These are phyloP conservation scores for Myxozyma monticola DNA, from an alignment of 805 yeast genomes.

Conservation along the genomic window DNA sequence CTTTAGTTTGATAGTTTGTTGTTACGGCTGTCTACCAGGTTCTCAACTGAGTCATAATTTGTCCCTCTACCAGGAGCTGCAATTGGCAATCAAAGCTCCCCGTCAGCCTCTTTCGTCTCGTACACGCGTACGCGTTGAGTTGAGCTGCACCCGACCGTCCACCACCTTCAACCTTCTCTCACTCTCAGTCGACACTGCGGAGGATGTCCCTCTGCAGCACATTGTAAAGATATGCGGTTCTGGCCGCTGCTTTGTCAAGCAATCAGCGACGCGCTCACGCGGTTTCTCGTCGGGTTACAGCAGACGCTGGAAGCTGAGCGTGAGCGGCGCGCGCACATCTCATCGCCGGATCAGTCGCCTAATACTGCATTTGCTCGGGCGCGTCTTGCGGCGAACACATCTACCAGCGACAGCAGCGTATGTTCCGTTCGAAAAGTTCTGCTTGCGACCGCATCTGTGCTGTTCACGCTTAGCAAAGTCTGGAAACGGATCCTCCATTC, in stretches of 20 bases:
- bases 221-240: no score
- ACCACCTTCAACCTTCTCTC: no score
- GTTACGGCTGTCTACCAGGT: no score
- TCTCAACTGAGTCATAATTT: no score
- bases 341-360: not conserved
- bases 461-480: conserved; percentile 6
- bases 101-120: no score
- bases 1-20: no score
- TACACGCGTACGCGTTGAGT: no score
- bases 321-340: not conserved
- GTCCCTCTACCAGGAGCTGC: no score
- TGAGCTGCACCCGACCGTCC: no score
- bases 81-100: no score
- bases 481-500: conserved; percentile 18
- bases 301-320: not conserved
- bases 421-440: not conserved
- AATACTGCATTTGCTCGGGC: not conserved
- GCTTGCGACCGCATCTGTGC: not conserved
- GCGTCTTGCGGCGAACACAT: not conserved
- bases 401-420: not conserved
- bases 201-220: no score
- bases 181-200: no score
- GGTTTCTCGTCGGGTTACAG: not conserved
- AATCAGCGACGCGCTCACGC: conserved; percentile 3
- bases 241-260: conserved; percentile 1